Percentiles rank a stretch among this genome's conserved stretches.
Conservation (phyloP, 2,329 filamentous ascomycete species). For the Botrytis cinerea region DNA sequence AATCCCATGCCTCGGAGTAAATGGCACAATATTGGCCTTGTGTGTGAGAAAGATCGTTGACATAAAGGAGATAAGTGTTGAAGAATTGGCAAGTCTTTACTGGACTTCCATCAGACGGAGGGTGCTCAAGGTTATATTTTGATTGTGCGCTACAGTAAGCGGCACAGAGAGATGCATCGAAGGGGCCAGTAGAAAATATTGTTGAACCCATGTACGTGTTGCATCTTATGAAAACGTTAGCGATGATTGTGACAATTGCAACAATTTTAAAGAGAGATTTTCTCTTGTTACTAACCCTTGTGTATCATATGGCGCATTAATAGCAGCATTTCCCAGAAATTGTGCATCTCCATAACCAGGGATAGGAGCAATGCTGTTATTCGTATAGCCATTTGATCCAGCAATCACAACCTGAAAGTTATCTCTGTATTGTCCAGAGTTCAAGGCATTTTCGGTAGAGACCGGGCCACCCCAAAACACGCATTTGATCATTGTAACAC, state of each 20-base stretch:
- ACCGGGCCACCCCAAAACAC: neutral
- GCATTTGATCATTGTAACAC: neutral
- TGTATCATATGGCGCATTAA: neutral
- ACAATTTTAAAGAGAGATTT: neutral
- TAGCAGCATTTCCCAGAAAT: neutral
- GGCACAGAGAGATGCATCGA: neutral
- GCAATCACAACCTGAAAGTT: neutral
- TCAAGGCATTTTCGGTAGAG: neutral
- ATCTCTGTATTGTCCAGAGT: neutral
- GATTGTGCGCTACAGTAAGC: constrained; percentile 2
- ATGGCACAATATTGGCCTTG: constrained; percentile 8
- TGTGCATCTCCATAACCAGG: neutral
- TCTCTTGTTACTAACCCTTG: neutral
- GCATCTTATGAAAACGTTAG: neutral
- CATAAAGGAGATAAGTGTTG: constrained; percentile 5
- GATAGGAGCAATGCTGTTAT: neutral
- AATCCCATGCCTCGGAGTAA: constrained; percentile 1
- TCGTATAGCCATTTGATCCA: neutral
- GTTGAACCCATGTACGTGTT: neutral
- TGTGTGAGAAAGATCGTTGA: neutral
- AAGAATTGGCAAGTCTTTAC: neutral
- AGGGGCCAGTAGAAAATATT: neutral
- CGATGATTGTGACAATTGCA: neutral
- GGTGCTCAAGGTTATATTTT: neutral
- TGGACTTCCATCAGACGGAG: neutral